Percentiles rank a stretch among this genome's conserved stretches.
Conservation (phyloP, 2,329 filamentous ascomycete species). For the Aspergillus pseudonomiae region DNA sequence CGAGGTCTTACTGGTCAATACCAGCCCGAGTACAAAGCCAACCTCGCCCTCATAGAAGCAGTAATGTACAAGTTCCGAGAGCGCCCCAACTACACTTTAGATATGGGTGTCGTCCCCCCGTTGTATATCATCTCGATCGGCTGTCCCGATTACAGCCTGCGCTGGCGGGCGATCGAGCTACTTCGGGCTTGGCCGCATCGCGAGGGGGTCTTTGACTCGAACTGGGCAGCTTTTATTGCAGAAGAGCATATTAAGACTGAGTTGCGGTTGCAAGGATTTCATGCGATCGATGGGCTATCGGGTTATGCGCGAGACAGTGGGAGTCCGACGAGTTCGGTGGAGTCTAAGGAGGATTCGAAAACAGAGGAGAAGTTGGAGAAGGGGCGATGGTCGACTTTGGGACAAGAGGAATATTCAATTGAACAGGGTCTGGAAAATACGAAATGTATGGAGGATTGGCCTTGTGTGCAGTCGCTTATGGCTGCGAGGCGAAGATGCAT, state of each 20-base stretch:
- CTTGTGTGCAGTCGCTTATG: not conserved
- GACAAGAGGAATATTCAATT: not conserved
- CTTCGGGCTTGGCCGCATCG: slow-evolving; percentile 8
- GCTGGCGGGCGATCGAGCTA: not conserved
- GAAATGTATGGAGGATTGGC: not conserved
- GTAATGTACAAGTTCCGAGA: not conserved
- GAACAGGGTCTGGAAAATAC: not conserved
- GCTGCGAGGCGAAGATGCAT: not conserved
- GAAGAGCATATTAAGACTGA: not conserved
- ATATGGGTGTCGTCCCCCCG: not conserved
- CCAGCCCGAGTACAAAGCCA: not conserved
- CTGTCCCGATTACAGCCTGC: not conserved
- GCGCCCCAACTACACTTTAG: not conserved
- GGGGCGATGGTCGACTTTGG: not conserved
- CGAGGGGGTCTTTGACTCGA: slow-evolving; percentile 4
- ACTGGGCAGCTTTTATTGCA: slow-evolving; percentile 3
- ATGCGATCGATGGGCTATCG: not conserved
- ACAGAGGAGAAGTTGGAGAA: not conserved
- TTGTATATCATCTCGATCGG: not conserved
- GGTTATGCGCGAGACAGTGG: not conserved
- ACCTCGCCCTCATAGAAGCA: not conserved
- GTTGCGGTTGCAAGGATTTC: not conserved
- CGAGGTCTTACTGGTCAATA: not conserved
- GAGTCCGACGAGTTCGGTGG: not conserved
- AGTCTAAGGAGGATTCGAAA: not conserved